Evolutionary conservation across 352 stramenopile species (phyloP).

Genomic region (Globisporangium alternatum): DNA sequence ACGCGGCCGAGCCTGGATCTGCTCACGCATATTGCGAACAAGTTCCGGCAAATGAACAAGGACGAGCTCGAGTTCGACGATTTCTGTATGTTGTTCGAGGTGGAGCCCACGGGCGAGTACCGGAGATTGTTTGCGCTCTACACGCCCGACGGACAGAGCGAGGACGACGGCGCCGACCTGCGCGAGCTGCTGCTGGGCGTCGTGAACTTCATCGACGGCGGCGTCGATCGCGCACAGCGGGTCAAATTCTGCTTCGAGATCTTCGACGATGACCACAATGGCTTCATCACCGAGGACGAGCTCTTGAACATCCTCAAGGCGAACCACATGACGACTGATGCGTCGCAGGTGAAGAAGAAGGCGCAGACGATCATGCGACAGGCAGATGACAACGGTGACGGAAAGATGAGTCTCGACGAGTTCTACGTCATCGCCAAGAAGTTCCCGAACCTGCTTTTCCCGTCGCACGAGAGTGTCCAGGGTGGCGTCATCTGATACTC

Average conservation of each 20-base stretch:
- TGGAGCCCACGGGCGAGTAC: constrained; percentile 89
- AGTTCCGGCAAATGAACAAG: constrained; percentile 60
- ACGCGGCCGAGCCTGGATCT: constrained; percentile 62
- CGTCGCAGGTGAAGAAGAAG: constrained; percentile 78
- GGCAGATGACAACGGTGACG: constrained; percentile 76
- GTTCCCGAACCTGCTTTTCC: constrained; percentile 90
- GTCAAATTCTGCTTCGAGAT: constrained; percentile 94
- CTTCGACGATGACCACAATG: constrained; percentile 92
- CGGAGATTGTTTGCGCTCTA: constrained; percentile 87
- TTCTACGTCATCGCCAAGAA: constrained; percentile 87
- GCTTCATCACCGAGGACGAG: constrained; percentile 88
- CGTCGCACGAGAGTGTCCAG: constrained; percentile 36
- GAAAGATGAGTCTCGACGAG: constrained; percentile 79
- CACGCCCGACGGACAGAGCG: constrained; percentile 57
- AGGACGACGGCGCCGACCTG: constrained; percentile 77
- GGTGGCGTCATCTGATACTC: constrained; percentile 3
- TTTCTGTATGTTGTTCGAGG: constrained; percentile 81
- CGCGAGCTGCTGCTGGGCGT: constrained; percentile 90
- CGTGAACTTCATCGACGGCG: constrained; percentile 83
- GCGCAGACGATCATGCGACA: constrained; percentile 82
- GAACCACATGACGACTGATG: constrained; percentile 82
- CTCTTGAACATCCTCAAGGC: constrained; percentile 90
- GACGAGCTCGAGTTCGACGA: constrained; percentile 65
- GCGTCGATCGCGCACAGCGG: constrained; percentile 70
- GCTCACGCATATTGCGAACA: constrained; percentile 51